Evolutionary conservation across 2,329 filamentous ascomycete genomes (phyloP), one percentile per base, ranked within the genome.

Genomic region (Xylaria multiplex): DNA sequence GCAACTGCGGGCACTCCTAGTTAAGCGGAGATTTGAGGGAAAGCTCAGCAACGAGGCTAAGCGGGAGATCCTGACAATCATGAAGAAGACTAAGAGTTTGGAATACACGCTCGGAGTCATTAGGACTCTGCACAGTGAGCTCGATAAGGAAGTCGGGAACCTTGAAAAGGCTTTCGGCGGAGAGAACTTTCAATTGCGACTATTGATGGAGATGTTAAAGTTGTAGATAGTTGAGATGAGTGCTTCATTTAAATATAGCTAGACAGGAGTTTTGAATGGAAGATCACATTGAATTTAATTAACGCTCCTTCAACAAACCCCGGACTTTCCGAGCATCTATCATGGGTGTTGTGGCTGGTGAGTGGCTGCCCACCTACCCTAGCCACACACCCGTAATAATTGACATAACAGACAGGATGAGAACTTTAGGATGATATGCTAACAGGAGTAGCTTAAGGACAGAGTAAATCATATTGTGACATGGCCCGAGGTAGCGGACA

Each of bases 191-290:
- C 58, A 60, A 37, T 24, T 60, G 27, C 37, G 49, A 35, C 24
- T 60, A 35, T 43, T 60, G 58, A 53, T 60, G 40, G 58, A 60
- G 22, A 52, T 60, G 58, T 46, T 60, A 24, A 60, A 60, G 40
- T 45, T 60, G 35, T 53, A 53, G 24, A 46, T 49, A 16, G 2
- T 11, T 14, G 40, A 58, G 35, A 56, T 5, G 27, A 56, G 22
- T 43, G 2, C n/a, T 56, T 56, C 7, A n/a, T 30, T 56, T 30
- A 43, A 27, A 45, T 19, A 19, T 45, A 45, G 42, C 2, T 37
- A 37, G 11, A 37, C 2, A 27, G 27, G 27, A 27, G 27, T 27
- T 27, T 2, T 27, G 27, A 27, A 5, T 27, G 27, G 27, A 27
- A 27, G 19, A 27, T 27, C 27, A 27, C 27, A 27, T 27, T 27